These are phyloP conservation scores for Mycosphaerella arachidis DNA, from an alignment of 2,329 filamentous ascomycete species.

Conservation along the genomic window DNA sequence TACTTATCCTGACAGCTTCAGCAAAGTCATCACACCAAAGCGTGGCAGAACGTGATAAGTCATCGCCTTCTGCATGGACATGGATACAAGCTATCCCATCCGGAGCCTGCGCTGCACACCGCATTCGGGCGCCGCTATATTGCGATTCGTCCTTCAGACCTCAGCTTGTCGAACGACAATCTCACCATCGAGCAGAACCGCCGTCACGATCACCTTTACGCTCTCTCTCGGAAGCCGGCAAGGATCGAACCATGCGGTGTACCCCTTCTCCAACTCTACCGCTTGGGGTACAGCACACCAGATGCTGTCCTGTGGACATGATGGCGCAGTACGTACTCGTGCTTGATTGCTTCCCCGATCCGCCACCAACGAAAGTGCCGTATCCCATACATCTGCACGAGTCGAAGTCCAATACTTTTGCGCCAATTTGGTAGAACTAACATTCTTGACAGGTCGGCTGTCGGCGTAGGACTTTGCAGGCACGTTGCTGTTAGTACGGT, in stretches of 20 bases:
- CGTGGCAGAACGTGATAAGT: background rate
- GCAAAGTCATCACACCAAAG: conserved; percentile 6
- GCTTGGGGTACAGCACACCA: background rate
- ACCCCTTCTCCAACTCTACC: background rate
- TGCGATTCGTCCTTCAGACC: background rate
- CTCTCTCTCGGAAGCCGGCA: background rate
- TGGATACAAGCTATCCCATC: background rate
- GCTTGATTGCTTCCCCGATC: background rate
- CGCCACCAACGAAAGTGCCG: background rate
- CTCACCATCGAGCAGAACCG: background rate
- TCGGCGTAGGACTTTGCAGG: background rate
- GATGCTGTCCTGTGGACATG: background rate
- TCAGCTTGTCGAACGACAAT: background rate
- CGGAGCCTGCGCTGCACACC: background rate
- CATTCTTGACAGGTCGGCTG: background rate
- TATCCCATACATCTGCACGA: background rate
- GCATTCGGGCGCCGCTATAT: background rate
- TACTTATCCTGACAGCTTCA: background rate
- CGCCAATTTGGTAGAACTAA: background rate
- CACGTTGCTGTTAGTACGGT: background rate
- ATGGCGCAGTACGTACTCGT: background rate
- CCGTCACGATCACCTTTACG: background rate
- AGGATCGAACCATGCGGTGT: background rate
- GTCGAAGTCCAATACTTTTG: background rate
- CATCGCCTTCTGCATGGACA: background rate